Conservation (phyloP, 345 rosid species). For the Arabidopsis arenosa region DNA sequence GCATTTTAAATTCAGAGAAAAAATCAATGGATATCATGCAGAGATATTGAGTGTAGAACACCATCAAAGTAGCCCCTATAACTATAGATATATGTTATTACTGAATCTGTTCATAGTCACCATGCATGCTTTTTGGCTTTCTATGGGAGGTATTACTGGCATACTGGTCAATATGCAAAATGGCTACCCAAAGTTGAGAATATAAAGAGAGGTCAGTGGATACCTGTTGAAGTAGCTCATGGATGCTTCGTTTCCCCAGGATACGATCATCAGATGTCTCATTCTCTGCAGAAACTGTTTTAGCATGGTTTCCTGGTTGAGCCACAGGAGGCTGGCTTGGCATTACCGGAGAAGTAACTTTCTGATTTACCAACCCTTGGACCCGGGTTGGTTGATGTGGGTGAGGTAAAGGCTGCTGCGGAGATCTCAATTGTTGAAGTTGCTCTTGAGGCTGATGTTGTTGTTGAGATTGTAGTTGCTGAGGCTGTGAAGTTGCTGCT, state of each 20-base stretch:
- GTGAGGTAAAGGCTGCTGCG: slow-evolving; percentile 63
- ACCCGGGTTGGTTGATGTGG: slow-evolving; percentile 61
- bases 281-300: slow-evolving; percentile 54
- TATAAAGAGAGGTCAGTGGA: slow-evolving; percentile 24
- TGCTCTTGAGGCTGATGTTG: slow-evolving; percentile 67
- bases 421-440: slow-evolving; percentile 56
- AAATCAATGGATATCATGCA: slow-evolving; percentile 11
- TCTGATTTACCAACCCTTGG: slow-evolving; percentile 55
- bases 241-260: slow-evolving; percentile 87
- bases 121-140: slow-evolving; percentile 16
- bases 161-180: slow-evolving; percentile 20
- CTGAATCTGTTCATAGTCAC: slow-evolving; percentile 5
- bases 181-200: slow-evolving; percentile 18
- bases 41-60: slow-evolving; percentile 1
- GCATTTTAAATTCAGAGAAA: not conserved
- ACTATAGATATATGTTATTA: slow-evolving; percentile 9
- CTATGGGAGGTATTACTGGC: slow-evolving; percentile 2
- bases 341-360: slow-evolving; percentile 56
- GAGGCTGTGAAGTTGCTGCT: slow-evolving; percentile 62
- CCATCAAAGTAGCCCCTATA: slow-evolving; percentile 6
- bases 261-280: slow-evolving; percentile 68
- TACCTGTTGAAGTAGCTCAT: slow-evolving; percentile 88
- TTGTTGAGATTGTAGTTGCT: slow-evolving; percentile 56
- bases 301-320: slow-evolving; percentile 56
- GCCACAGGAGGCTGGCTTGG: slow-evolving; percentile 51